A percentile compares a stretch with the other conserved stretches of the same genome.
phyloP scores from a whole-genome alignment of 192 early-diverging fungal species.

The Coemansia sp. region DNA sequence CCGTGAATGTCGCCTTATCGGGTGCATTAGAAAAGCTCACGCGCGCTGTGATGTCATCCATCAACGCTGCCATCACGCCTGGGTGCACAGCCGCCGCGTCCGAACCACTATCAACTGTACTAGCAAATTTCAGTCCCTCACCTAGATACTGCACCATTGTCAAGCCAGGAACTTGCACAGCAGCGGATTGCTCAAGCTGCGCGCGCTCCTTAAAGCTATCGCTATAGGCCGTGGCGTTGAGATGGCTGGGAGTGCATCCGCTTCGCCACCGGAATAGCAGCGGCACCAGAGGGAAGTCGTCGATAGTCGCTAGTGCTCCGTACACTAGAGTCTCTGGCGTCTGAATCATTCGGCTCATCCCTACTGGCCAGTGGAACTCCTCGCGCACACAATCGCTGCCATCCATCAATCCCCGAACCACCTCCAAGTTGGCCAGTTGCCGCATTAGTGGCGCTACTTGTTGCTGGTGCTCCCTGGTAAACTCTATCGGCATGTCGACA shows the following conservation, averaged over 20 bases:
- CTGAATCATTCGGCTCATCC: slow-evolving; percentile 16
- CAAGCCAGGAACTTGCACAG: slow-evolving; percentile 22
- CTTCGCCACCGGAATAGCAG: slow-evolving; percentile 34
- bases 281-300: slow-evolving; percentile 22
- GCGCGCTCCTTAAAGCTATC: slow-evolving; percentile 13
- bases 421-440: not conserved
- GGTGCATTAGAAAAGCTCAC: slow-evolving; percentile 29
- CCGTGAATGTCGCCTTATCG: slow-evolving; percentile 37
- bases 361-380: slow-evolving; percentile 40
- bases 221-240: slow-evolving; percentile 7
- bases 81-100: slow-evolving; percentile 11
- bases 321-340: slow-evolving; percentile 30
- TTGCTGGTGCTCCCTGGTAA: slow-evolving; percentile 11
- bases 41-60: slow-evolving; percentile 47
- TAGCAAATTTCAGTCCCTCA: slow-evolving; percentile 15
- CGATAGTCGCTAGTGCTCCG: slow-evolving; percentile 21
- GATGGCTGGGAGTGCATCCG: slow-evolving; percentile 16
- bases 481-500: slow-evolving; percentile 12
- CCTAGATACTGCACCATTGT: slow-evolving; percentile 44
- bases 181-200: not conserved
- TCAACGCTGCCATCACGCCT: slow-evolving; percentile 27
- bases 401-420: slow-evolving; percentile 8
- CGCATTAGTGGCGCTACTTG: slow-evolving; percentile 4
- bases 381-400: slow-evolving; percentile 20
- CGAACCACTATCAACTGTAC: not conserved